phyloP scores from a whole-genome alignment of 495 filamentous ascomycete species.

The Astrocystis sublimbata region DNA sequence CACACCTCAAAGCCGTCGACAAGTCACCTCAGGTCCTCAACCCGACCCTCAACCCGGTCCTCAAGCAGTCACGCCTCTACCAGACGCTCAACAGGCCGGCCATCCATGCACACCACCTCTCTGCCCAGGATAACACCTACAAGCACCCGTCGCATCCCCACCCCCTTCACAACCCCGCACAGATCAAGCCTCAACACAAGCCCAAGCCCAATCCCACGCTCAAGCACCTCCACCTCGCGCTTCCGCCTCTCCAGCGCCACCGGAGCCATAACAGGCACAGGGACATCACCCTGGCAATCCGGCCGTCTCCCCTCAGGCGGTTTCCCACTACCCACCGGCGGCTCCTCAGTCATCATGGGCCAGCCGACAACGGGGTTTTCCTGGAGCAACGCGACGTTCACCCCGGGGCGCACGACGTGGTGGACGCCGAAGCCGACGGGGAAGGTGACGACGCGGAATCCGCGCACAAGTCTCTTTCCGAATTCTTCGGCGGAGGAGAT shows the following conservation, averaged over 20 bases:
- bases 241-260: not conserved
- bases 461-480: not conserved
- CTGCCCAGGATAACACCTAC: not conserved
- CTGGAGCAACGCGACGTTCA: slow-evolving; percentile 15
- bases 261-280: not conserved
- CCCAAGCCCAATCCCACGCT: too few relatives aligned
- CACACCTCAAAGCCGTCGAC: not conserved
- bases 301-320: not conserved
- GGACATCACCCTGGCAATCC: not conserved
- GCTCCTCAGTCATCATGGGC: not conserved
- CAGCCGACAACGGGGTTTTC: not conserved
- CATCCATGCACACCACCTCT: not conserved
- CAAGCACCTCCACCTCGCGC: too few relatives aligned
- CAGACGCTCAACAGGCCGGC: not conserved
- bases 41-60: not conserved
- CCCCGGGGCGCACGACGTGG: slow-evolving; percentile 1
- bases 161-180: too few relatives aligned
- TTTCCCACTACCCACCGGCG: not conserved
- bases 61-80: not conserved
- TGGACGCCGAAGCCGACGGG: slow-evolving; percentile 5
- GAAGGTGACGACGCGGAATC: not conserved
- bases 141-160: too few relatives aligned
- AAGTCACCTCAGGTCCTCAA: not conserved
- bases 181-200: not conserved
- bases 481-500: too few relatives aligned